phyloP scores from a whole-genome alignment of 2,329 filamentous ascomycete genomes.

The Teratosphaeriaceae sp. region DNA sequence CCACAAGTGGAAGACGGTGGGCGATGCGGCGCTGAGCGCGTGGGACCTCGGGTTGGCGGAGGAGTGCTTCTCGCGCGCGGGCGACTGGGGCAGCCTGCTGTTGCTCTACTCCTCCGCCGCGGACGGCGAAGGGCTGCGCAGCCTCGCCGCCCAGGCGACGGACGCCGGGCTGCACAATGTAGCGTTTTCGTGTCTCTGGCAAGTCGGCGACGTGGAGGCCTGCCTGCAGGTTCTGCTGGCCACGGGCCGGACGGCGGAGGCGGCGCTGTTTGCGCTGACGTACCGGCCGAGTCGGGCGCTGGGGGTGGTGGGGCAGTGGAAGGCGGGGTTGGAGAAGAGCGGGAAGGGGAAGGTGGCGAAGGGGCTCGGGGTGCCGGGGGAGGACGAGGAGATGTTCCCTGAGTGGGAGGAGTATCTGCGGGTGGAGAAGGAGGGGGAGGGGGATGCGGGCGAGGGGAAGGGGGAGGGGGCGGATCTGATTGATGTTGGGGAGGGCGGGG shows the following conservation, averaged over 20 bases:
- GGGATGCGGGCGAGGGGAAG: too few relatives aligned
- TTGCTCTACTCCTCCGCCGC: constrained; percentile 83
- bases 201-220: constrained; percentile 71
- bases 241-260: constrained; percentile 76
- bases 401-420: constrained; percentile 90
- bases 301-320: constrained; percentile 70
- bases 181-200: constrained; percentile 85
- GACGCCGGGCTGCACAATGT: constrained; percentile 81
- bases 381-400: constrained; percentile 69
- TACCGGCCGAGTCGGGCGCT: constrained; percentile 78
- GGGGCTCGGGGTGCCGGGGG: constrained; percentile 68
- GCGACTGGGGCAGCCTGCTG: constrained; percentile 82
- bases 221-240: constrained; percentile 74
- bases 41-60: constrained; percentile 88
- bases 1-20: constrained; percentile 98
- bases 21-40: constrained; percentile 75
- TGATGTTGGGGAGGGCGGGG: constrained; percentile 31
- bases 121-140: constrained; percentile 65
- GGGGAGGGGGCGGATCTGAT: constrained; percentile 35
- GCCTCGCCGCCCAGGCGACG: constrained; percentile 68
- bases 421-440: constrained; percentile 66
- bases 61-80: constrained; percentile 87
- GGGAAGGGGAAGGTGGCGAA: constrained; percentile 83
- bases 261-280: constrained; percentile 87
- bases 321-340: constrained; percentile 70